A percentile compares a stretch with the other conserved stretches of the same genome.
Evolutionary conservation across 257 asterid genomes (phyloP).

Genomic region (Penstemon eatonii): DNA sequence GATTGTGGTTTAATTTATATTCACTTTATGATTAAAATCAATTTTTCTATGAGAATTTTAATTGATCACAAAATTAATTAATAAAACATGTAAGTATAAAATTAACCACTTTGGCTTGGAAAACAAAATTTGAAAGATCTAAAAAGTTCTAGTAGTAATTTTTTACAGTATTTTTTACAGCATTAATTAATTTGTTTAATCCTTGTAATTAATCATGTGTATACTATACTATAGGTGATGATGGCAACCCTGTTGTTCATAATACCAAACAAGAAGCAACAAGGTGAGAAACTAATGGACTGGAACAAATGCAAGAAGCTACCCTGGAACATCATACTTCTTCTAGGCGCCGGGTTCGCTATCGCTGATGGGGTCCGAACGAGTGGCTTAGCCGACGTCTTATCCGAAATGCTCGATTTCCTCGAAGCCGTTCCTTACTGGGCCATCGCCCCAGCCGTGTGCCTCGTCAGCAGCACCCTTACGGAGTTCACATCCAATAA

Average conservation of each 20-base stretch:
- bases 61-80: too few relatives aligned
- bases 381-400: conserved; percentile 75
- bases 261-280: conserved; percentile 72
- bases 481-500: conserved; percentile 90
- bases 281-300: conserved; percentile 91
- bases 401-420: conserved; percentile 59
- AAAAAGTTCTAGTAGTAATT: too few relatives aligned
- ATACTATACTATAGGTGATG: conserved; percentile 50
- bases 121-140: too few relatives aligned
- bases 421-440: conserved; percentile 59
- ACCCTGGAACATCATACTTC: conserved; percentile 80
- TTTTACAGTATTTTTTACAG: too few relatives aligned
- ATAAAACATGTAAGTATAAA: too few relatives aligned
- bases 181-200: too few relatives aligned
- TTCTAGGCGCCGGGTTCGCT: conserved; percentile 90
- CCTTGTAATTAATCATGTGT: too few relatives aligned
- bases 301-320: conserved; percentile 95
- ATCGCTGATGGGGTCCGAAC: conserved; percentile 83
- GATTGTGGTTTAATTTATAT: too few relatives aligned
- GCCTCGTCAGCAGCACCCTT: conserved; percentile 57
- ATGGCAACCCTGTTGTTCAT: conserved; percentile 86
- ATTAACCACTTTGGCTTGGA: too few relatives aligned
- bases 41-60: too few relatives aligned
- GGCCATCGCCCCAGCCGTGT: conserved; percentile 74
- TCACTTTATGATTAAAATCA: too few relatives aligned